Evolutionary conservation across 345 rosid species (phyloP).

Genomic region (Eucalyptus urophylla): DNA sequence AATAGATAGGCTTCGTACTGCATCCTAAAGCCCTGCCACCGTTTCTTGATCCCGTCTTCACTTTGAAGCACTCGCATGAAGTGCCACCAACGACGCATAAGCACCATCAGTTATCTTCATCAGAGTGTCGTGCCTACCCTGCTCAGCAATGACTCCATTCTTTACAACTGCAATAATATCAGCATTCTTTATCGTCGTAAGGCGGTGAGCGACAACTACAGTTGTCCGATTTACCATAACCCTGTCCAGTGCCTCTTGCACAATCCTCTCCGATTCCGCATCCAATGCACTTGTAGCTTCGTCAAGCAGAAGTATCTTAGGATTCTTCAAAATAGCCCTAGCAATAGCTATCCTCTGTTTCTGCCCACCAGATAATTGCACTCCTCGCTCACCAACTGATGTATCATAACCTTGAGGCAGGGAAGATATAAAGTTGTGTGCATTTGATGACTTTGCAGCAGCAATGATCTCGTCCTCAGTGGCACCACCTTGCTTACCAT

Average conservation of each 20-base stretch:
- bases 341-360: conserved; percentile 61
- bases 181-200: conserved; percentile 40
- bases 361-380: conserved; percentile 68
- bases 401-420: conserved; percentile 58
- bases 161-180: conserved; percentile 60
- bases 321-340: conserved; percentile 52
- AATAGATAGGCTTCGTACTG: neutral
- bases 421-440: conserved; percentile 52
- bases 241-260: conserved; percentile 56
- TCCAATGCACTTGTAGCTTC: conserved; percentile 79
- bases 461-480: conserved; percentile 42
- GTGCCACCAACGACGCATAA: conserved; percentile 51
- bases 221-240: conserved; percentile 57
- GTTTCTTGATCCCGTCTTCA: neutral
- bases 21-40: neutral
- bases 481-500: conserved; percentile 37
- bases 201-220: conserved; percentile 58
- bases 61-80: conserved; percentile 14
- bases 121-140: conserved; percentile 40
- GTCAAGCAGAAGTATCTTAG: conserved; percentile 48
- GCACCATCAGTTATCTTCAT: conserved; percentile 41
- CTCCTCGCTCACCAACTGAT: conserved; percentile 54
- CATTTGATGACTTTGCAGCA: conserved; percentile 51
- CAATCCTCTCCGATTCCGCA: conserved; percentile 54
- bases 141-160: conserved; percentile 52